phyloP scores from a whole-genome alignment of 371 early-diverging fungal genomes.

The Apophysomyces ossiformis region DNA sequence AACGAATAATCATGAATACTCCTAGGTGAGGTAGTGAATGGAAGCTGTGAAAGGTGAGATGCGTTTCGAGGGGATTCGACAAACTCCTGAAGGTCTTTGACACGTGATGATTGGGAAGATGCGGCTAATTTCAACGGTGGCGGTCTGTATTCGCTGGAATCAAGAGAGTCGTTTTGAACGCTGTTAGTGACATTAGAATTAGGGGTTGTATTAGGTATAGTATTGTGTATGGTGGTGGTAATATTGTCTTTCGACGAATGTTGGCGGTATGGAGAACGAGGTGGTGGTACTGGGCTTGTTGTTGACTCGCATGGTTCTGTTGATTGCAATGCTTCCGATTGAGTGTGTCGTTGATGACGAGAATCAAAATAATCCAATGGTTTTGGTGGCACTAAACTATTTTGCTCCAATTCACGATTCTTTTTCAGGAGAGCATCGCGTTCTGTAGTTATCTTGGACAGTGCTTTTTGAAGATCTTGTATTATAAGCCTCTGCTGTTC shows the following conservation, averaged over 20 bases:
- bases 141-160: not conserved
- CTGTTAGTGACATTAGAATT: conserved; percentile 8
- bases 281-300: conserved; percentile 20
- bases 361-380: not conserved
- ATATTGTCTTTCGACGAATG: conserved; percentile 6
- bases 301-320: not conserved
- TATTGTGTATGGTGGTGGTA: not conserved
- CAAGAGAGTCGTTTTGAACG: not conserved
- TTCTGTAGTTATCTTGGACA: conserved; percentile 43
- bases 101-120: not conserved
- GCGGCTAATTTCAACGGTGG: conserved; percentile 9
- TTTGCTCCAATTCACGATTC: conserved; percentile 23
- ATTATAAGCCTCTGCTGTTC: conserved; percentile 82
- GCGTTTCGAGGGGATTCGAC: not conserved
- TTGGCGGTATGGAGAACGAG: conserved; percentile 28
- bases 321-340: conserved; percentile 1
- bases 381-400: not conserved
- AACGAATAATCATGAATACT: not conserved
- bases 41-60: not conserved
- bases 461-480: conserved; percentile 59
- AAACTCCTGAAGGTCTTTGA: not conserved
- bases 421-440: conserved; percentile 45
- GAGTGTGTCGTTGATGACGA: not conserved
- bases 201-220: not conserved
- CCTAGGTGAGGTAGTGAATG: conserved; percentile 5